Conservation (phyloP, 2,329 filamentous ascomycete species). For the Fusarium coffeatum region DNA sequence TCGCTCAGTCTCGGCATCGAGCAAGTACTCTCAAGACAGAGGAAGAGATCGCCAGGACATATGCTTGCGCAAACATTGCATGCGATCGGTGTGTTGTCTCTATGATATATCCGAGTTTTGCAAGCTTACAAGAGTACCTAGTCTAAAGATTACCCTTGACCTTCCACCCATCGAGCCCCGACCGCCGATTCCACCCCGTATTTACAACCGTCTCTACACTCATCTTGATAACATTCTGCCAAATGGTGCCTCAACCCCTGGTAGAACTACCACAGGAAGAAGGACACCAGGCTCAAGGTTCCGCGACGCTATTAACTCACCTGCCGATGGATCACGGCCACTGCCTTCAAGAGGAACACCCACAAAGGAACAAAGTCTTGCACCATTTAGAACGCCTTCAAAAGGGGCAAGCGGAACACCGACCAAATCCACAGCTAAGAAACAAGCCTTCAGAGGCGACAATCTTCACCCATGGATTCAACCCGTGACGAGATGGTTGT, state of each 20-base stretch:
- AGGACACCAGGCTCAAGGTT: conserved; percentile 53
- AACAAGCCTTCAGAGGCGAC: conserved; percentile 45
- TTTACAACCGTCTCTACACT: conserved; percentile 85
- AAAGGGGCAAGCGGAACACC: conserved; percentile 51
- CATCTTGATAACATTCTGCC: conserved; percentile 82
- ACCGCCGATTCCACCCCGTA: conserved; percentile 80
- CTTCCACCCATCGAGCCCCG: conserved; percentile 80
- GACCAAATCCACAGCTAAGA: conserved; percentile 56
- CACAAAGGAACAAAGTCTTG: conserved; percentile 58
- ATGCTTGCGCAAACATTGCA: conserved; percentile 88
- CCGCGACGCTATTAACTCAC: conserved; percentile 42
- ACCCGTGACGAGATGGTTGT: conserved; percentile 72
- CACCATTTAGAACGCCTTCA: conserved; percentile 55
- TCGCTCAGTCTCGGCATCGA: conserved; percentile 82
- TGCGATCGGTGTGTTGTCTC: conserved; percentile 75
- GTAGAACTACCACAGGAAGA: conserved; percentile 46
- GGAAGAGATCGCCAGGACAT: conserved; percentile 86
- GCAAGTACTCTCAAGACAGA: conserved; percentile 83
- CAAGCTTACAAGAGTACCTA: conserved; percentile 48
- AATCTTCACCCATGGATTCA: conserved; percentile 75
- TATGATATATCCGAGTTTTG: too few relatives aligned
- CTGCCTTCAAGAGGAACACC: conserved; percentile 59
- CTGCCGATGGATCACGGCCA: conserved; percentile 47
- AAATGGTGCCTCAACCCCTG: conserved; percentile 50
- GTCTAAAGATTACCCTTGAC: conserved; percentile 79